Evolutionary conservation across 1,139 yeast genomes (phyloP).

Genomic region (Hemisphaericaspora xylanilytica): DNA sequence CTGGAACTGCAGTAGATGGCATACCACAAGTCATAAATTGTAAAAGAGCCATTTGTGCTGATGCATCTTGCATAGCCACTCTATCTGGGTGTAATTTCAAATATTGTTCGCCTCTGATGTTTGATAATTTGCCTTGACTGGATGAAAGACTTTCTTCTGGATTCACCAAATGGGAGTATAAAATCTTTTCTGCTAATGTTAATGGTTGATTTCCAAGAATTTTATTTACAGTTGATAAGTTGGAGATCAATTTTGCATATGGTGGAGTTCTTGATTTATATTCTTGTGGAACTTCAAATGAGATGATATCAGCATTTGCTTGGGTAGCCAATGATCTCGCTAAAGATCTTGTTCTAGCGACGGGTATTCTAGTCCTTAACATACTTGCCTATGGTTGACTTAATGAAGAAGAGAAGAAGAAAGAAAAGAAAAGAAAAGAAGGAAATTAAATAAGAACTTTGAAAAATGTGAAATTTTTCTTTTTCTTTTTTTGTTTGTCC

Average conservation of each 20-base stretch:
- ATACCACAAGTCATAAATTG: constrained; percentile 98
- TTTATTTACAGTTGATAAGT: constrained; percentile 59
- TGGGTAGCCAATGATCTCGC: constrained; percentile 35
- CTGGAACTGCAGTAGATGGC: constrained; percentile 84
- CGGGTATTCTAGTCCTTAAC: constrained; percentile 12
- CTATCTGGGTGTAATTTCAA: constrained; percentile 94
- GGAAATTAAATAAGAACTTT: not conserved
- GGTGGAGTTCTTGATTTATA: constrained; percentile 79
- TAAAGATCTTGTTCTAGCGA: constrained; percentile 6
- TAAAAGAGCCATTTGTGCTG: constrained; percentile 95
- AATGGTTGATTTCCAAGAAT: constrained; percentile 71
- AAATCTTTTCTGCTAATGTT: constrained; percentile 89
- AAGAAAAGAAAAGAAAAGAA: not conserved
- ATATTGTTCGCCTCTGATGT: constrained; percentile 80
- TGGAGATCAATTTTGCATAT: constrained; percentile 67
- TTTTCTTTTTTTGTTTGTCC: constrained; percentile 7
- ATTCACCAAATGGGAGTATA: constrained; percentile 84
- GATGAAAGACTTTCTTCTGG: constrained; percentile 73
- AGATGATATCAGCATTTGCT: constrained; percentile 19
- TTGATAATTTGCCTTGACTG: constrained; percentile 44
- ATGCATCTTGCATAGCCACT: constrained; percentile 99
- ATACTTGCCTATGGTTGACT: constrained; percentile 2
- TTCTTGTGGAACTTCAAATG: constrained; percentile 52
- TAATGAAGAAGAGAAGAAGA: not conserved
- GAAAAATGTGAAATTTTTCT: constrained; percentile 5